These are phyloP conservation scores for Tuber umbilicatum DNA, from an alignment of 495 filamentous ascomycete genomes.

Conservation along the genomic window DNA sequence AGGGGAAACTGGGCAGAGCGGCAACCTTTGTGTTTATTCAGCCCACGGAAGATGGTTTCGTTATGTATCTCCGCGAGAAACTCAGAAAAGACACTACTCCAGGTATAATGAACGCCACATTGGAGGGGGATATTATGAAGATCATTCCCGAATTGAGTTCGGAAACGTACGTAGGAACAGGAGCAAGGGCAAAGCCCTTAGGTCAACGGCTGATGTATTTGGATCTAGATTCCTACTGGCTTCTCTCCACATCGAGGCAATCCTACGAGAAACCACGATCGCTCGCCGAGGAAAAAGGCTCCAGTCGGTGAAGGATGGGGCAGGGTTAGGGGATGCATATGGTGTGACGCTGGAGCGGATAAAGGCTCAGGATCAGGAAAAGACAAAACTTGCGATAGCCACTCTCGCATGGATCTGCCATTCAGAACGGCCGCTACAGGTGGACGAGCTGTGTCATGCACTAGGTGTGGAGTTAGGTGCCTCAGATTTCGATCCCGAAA, in stretches of 20 bases:
- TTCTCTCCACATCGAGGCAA: not conserved
- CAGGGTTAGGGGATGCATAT: not conserved
- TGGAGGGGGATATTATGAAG: too few relatives aligned
- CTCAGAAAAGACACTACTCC: too few relatives aligned
- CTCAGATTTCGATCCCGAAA: not conserved
- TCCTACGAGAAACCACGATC: not conserved
- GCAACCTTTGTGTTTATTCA: not conserved
- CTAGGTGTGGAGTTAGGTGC: not conserved
- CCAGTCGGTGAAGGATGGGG: not conserved
- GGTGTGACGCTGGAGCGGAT: not conserved
- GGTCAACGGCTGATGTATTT: not conserved
- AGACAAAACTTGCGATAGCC: not conserved
- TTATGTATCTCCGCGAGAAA: not conserved
- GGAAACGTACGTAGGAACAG: too few relatives aligned
- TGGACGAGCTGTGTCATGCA: not conserved
- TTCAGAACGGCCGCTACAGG: not conserved
- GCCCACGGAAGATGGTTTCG: not conserved
- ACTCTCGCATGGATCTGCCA: not conserved
- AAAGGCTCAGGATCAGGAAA: not conserved
- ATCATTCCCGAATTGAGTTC: too few relatives aligned
- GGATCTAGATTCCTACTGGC: not conserved
- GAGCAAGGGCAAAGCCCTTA: too few relatives aligned
- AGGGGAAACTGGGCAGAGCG: not conserved
- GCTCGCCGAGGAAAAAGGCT: not conserved
- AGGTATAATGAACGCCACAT: too few relatives aligned